phyloP scores from a whole-genome alignment of 2,329 filamentous ascomycete species.

The Pseudocercospora crystallina region DNA sequence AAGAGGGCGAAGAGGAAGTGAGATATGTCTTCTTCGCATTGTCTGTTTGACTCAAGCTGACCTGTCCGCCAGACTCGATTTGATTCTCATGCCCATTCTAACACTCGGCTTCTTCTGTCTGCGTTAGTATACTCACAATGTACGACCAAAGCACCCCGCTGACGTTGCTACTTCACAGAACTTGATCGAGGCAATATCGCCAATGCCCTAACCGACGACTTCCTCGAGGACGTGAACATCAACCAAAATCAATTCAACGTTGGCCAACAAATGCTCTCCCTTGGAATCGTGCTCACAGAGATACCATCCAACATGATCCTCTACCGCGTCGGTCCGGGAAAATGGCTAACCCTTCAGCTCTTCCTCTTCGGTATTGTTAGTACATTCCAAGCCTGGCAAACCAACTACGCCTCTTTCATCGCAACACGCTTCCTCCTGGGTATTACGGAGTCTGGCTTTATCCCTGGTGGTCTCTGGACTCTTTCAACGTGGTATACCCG shows the following conservation, averaged over 20 bases:
- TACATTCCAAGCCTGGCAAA: conserved; percentile 44
- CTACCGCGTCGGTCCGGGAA: conserved; percentile 38
- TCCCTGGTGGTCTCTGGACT: conserved; percentile 50
- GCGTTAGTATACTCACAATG: no score
- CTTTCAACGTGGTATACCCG: conserved; percentile 52
- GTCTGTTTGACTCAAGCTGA: not conserved
- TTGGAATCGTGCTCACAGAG: conserved; percentile 36
- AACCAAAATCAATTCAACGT: conserved; percentile 36
- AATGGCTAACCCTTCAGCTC: conserved; percentile 42
- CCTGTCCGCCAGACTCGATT: conserved; percentile 25
- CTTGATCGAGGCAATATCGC: conserved; percentile 35
- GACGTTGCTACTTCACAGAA: no score
- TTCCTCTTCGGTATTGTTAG: conserved; percentile 40
- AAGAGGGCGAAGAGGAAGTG: conserved; percentile 32
- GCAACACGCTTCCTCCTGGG: conserved; percentile 42
- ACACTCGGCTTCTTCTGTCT: conserved; percentile 37
- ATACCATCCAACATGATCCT: conserved; percentile 35
- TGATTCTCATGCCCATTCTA: conserved; percentile 35
- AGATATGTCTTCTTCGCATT: not conserved
- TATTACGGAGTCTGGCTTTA: conserved; percentile 45
- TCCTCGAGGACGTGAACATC: conserved; percentile 34
- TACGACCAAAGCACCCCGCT: no score
- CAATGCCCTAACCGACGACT: conserved; percentile 35
- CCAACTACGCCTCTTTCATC: conserved; percentile 39
- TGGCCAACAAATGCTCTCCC: conserved; percentile 36